These are phyloP conservation scores for Fusarium sarcochroum DNA, from an alignment of 2,329 filamentous ascomycete genomes.

Conservation along the genomic window DNA sequence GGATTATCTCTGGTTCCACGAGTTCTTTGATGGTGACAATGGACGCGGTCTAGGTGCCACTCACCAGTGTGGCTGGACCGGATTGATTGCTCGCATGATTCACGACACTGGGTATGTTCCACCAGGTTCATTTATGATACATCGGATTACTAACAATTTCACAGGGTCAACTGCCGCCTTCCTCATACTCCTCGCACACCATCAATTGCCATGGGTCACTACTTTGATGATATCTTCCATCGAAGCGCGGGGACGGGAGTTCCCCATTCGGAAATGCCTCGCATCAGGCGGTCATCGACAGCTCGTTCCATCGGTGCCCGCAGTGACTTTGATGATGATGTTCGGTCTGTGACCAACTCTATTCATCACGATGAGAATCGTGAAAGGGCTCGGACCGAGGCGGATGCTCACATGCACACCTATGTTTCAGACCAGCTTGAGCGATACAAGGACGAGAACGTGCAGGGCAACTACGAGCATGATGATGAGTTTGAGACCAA, in stretches of 20 bases:
- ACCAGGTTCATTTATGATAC: neutral
- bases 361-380: conserved; percentile 60
- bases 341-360: conserved; percentile 51
- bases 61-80: conserved; percentile 98
- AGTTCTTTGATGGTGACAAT: conserved; percentile 95
- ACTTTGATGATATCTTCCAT: conserved; percentile 91
- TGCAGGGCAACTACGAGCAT: conserved; percentile 45
- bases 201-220: conserved; percentile 85
- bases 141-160: conserved; percentile 56
- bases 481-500: conserved; percentile 65
- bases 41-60: conserved; percentile 91
- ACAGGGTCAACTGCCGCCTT: conserved; percentile 86
- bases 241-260: conserved; percentile 56
- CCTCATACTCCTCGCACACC: conserved; percentile 94
- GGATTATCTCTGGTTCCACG: conserved; percentile 88
- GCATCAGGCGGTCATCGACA: conserved; percentile 83
- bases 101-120: conserved; percentile 90
- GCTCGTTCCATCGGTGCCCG: conserved; percentile 86
- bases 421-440: conserved; percentile 88
- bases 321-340: conserved; percentile 77
- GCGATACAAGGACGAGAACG: conserved; percentile 67
- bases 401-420: conserved; percentile 79
- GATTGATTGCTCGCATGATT: conserved; percentile 95
- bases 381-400: conserved; percentile 64
- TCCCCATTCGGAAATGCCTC: conserved; percentile 60